Evolutionary conservation across 257 asterid genomes (phyloP), one percentile per base, ranked within the genome.

Genomic region (Nicotiana paniculata): DNA sequence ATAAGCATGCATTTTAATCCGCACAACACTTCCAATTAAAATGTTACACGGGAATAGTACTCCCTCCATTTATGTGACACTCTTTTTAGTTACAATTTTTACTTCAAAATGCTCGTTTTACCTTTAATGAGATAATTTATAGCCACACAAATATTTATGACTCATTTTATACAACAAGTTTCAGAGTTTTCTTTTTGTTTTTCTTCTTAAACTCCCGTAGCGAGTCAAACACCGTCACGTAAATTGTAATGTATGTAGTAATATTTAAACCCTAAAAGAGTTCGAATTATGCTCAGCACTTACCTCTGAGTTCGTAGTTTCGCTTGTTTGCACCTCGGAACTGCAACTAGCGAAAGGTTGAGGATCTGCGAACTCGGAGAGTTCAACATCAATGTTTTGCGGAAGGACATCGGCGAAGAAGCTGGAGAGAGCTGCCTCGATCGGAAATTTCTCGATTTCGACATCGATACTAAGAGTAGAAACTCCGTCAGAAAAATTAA

Each of bases 341-440:
- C 53, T 58, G 18, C 62, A 70, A 77, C 77, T 81, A 16, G 37
- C 79, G 75, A 28, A 26, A 18, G 85, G 67, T 30, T 21, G 75
- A 55, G 63, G 83, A 63, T 77, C 85, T 61, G 82, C 82, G 53
- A 65, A 83, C 79, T 82, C 82, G 5, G 81, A 24, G 15, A 77
- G 43, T 15, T 80, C 86, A 68, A 79, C 82, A 43, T 79, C 87
- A 70, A 91, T 79, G 67, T 68, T 70, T 82, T 90, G 91, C 57
- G 99, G 99, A 61, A 96, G 88, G 55, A 90, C 96, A 69, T 93
- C 95, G 39, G 91, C 86, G 46, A 92, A 84, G 90, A 96, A 93
- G 72, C 88, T 88, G 4, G 94, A 87, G 80, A 94, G 94, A 82
- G 97, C 85, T 54, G 89, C 85, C 12, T 91, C 97, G 85, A 93